A percentile compares a stretch with the other conserved stretches of the same genome.
phyloP scores from a whole-genome alignment of 345 rosid species.

The Triadica sebifera region DNA sequence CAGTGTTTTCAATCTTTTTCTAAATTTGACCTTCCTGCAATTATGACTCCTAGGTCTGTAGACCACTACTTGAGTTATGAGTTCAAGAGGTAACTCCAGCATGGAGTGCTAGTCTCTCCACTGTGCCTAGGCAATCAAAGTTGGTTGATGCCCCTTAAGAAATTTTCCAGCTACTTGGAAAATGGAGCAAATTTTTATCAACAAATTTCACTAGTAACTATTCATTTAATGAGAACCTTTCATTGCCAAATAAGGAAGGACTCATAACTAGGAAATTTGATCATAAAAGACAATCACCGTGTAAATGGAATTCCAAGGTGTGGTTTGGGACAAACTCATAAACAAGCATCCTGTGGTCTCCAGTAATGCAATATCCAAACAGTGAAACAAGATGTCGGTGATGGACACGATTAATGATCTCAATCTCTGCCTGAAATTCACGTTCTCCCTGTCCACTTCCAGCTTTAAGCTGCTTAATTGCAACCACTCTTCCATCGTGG shows the following conservation, averaged over 20 bases:
- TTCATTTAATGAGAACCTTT: not conserved
- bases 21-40: not conserved
- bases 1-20: constrained; percentile 1
- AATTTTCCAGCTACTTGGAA: not conserved
- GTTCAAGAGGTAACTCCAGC: not conserved
- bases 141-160: not conserved
- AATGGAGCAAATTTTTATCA: not conserved
- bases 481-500: constrained; percentile 24
- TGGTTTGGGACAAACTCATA: constrained; percentile 31
- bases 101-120: not conserved
- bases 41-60: not conserved
- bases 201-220: not conserved
- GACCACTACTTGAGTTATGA: not conserved
- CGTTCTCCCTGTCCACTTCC: constrained; percentile 37
- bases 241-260: too few relatives aligned
- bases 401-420: constrained; percentile 25
- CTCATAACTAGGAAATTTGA: not conserved
- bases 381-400: constrained; percentile 31
- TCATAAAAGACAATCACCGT: constrained; percentile 19
- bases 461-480: constrained; percentile 32
- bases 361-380: constrained; percentile 26
- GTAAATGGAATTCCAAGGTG: constrained; percentile 33
- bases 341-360: constrained; percentile 27
- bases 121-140: not conserved
- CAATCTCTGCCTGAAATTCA: constrained; percentile 35